Base-by-base conservation (phyloP, 148 eudicot genomes). In the Chenopodium album region DNA sequence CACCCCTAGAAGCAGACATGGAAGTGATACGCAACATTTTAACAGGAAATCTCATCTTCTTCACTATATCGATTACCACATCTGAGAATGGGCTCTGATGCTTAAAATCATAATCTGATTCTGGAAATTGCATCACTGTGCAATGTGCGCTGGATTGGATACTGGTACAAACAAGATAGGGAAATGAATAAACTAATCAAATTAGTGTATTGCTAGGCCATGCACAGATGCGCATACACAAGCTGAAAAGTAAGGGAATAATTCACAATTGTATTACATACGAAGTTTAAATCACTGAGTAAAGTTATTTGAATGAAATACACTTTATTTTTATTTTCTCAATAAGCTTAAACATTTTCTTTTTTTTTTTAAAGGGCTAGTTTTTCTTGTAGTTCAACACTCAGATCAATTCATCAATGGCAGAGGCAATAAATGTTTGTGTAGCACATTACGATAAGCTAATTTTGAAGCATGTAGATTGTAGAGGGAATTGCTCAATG, bases 21-120 rank as follows among this genome's bases (percentile, higher is more conserved):
- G 90, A 89, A 71, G 95, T 90, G 82, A 92, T 85, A 28, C 84
- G 88, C 82, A 90, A 64, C 70, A 92, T 88, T 34, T 88, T 89
- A 44, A 89, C 93, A 47, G 90, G 94, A 31, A 82, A 71, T 9
- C 47, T 84, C 89, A 87, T 90, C 44, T 83, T 84, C 50, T 79
- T 85, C 76, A 88, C 92, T 34, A 83, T 87, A 63, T 87, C 85
- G 62, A 78, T 11, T 79, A 90, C 83, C 19, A 82, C 63, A 32
- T 90, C 88, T 46, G 93, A 81, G 84, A 86, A 89, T 62, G 79
- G 88, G 83, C 82, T 92, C 73, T 73, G 76, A 22, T 83, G 84
- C 63, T 47, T 84, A 32, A 86, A 85, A 31, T 75, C 77, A 19
- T 75, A 26, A 78, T 84, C 90, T 87, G 85, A 76, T 60, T 81